Percentiles rank a stretch among this genome's conserved stretches.
Conservation (phyloP, 371 early-diverging fungal genomes). For the Rhizomucor pusillus region DNA sequence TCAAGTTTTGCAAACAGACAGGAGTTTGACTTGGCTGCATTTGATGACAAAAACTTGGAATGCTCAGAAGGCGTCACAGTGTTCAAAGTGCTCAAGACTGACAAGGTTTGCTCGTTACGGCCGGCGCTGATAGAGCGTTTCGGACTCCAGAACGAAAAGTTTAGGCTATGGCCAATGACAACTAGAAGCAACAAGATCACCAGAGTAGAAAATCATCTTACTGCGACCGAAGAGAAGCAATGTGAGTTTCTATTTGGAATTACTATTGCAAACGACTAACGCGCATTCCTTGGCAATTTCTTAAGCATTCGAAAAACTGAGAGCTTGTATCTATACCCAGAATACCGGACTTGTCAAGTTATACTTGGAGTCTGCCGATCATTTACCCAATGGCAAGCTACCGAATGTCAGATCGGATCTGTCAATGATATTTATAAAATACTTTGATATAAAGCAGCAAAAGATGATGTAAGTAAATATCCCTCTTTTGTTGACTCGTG, state of each 20-base stretch:
- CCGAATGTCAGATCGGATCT: conserved; percentile 34
- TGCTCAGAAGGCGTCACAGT: conserved; percentile 24
- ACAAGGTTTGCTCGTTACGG: conserved; percentile 58
- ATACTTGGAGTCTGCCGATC: conserved; percentile 34
- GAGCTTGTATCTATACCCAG: conserved; percentile 18
- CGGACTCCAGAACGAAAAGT: conserved; percentile 45
- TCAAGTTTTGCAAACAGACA: conserved; percentile 63
- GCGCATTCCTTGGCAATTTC: not conserved
- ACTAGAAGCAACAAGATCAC: conserved; percentile 83
- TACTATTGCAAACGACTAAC: not conserved
- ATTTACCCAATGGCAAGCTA: conserved; percentile 19
- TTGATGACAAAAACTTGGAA: conserved; percentile 51
- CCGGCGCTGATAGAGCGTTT: conserved; percentile 49
- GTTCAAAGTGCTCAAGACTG: conserved; percentile 57
- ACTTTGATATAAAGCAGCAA: conserved; percentile 70
- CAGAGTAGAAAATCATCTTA: conserved; percentile 73
- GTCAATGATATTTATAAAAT: conserved; percentile 77
- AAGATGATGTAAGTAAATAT: conserved; percentile 57
- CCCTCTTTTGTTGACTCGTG: not conserved
- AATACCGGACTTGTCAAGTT: conserved; percentile 31
- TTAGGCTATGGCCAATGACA: conserved; percentile 85
- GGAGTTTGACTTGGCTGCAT: conserved; percentile 82
- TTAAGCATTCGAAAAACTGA: conserved; percentile 31
- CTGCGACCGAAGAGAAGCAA: conserved; percentile 28
- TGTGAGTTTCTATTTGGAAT: conserved; percentile 39